These are phyloP conservation scores for Metarhizium humberi DNA, from an alignment of 2,329 filamentous ascomycete genomes.

Conservation along the genomic window DNA sequence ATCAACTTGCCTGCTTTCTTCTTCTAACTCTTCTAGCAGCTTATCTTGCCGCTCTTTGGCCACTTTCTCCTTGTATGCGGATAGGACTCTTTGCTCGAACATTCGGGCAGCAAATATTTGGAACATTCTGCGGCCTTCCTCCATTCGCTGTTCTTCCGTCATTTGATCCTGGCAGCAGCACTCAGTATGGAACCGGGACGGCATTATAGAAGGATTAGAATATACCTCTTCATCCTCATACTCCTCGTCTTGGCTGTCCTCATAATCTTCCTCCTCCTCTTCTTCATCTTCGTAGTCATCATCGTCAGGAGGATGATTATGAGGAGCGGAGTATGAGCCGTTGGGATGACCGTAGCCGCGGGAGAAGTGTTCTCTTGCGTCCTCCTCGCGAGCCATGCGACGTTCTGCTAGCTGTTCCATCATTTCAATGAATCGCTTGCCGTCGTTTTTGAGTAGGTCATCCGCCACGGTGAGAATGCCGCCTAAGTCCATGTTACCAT, in stretches of 20 bases:
- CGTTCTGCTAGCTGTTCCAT: conserved; percentile 99
- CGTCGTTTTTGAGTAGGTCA: conserved; percentile 96
- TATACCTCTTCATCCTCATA: conserved; percentile 75
- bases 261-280: conserved; percentile 50
- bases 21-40: conserved; percentile 81
- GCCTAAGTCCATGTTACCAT: conserved; percentile 54
- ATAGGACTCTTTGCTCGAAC: conserved; percentile 96
- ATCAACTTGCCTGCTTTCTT: conserved; percentile 67
- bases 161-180: conserved; percentile 68
- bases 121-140: conserved; percentile 96
- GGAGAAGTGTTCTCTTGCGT: conserved; percentile 56
- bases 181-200: conserved; percentile 32
- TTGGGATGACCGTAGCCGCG: conserved; percentile 51
- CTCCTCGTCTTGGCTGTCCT: conserved; percentile 54
- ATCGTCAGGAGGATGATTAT: conserved; percentile 71
- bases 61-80: conserved; percentile 96
- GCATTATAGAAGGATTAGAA: conserved; percentile 29
- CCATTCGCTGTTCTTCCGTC: conserved; percentile 98
- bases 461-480: conserved; percentile 98
- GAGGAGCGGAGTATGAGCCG: conserved; percentile 47
- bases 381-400: conserved; percentile 92
- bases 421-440: conserved; percentile 99
- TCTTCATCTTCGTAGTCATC: conserved; percentile 66
- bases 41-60: conserved; percentile 85
- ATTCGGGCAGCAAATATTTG: conserved; percentile 98